Conservation (phyloP, 2,329 filamentous ascomycete genomes). For the Venturia effusa region DNA sequence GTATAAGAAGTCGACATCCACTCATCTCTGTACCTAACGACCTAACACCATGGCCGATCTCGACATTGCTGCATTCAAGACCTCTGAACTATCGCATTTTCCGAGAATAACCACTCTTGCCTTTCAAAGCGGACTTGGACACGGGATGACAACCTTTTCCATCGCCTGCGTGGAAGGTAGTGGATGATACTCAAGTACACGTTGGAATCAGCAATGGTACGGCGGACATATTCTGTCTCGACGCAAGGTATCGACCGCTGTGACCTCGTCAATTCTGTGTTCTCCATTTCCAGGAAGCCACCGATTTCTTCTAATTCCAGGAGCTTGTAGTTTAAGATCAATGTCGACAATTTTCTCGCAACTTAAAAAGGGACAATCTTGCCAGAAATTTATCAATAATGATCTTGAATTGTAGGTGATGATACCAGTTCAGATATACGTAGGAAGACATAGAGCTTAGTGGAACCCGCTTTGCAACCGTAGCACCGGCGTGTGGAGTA, state of each 20-base stretch:
- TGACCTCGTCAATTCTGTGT: no score
- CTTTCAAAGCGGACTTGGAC: slow-evolving; percentile 1
- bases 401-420: no score
- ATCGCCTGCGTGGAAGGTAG: background rate
- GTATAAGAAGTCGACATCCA: background rate
- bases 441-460: background rate
- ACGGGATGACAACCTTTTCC: background rate
- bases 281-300: no score
- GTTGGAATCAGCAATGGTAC: background rate
- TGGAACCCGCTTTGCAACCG: no score
- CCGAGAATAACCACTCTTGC: background rate
- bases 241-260: no score
- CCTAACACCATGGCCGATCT: background rate
- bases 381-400: background rate
- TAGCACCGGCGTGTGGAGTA: background rate
- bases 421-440: no score
- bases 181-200: background rate
- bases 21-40: background rate
- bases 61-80: background rate
- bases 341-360: no score
- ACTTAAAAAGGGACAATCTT: background rate
- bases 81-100: background rate
- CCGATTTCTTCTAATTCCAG: no score
- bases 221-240: no score
- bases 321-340: no score